A percentile compares a stretch with the other conserved stretches of the same genome.
Evolutionary conservation across 2,329 filamentous ascomycete species (phyloP).

Genomic region (Cladosporium sp.): DNA sequence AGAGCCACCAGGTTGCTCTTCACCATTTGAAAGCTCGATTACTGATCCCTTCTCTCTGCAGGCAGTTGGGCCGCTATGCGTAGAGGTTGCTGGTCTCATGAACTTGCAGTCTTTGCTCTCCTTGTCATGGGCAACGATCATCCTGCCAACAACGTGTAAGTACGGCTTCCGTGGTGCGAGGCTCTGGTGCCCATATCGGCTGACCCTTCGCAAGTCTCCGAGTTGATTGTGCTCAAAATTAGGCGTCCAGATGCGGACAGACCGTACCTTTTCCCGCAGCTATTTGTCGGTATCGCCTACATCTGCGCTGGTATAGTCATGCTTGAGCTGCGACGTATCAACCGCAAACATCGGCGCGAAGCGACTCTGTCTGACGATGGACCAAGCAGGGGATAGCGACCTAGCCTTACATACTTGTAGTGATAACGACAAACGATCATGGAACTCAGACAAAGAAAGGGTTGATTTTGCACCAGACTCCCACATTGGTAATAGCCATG

Average conservation of each 20-base stretch:
- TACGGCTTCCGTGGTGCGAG: neutral
- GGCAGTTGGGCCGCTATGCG: slow-evolving; percentile 36
- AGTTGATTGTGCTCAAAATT: slow-evolving; percentile 39
- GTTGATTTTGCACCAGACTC: neutral
- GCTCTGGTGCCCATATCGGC: neutral
- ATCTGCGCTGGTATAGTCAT: slow-evolving; percentile 30
- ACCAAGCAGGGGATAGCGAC: neutral
- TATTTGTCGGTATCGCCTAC: slow-evolving; percentile 34
- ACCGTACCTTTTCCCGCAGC: slow-evolving; percentile 34
- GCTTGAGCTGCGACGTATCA: slow-evolving; percentile 24
- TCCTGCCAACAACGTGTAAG: slow-evolving; percentile 25
- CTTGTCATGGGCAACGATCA: slow-evolving; percentile 32
- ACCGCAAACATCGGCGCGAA: slow-evolving; percentile 12
- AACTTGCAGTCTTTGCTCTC: slow-evolving; percentile 37
- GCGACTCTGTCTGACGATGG: neutral
- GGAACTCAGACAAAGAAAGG: neutral
- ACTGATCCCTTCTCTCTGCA: slow-evolving; percentile 11
- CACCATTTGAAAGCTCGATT: slow-evolving; percentile 2
- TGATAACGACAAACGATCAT: neutral
- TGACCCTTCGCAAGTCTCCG: slow-evolving; percentile 24
- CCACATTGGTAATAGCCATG: neutral
- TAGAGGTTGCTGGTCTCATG: slow-evolving; percentile 36
- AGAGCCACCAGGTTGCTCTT: neutral
- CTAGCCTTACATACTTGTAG: neutral
- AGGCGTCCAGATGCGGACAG: slow-evolving; percentile 22